A percentile compares a stretch with the other conserved stretches of the same genome.
Conservation (phyloP, 192 early-diverging fungal species). For the Globomyces pollinis-pini region DNA sequence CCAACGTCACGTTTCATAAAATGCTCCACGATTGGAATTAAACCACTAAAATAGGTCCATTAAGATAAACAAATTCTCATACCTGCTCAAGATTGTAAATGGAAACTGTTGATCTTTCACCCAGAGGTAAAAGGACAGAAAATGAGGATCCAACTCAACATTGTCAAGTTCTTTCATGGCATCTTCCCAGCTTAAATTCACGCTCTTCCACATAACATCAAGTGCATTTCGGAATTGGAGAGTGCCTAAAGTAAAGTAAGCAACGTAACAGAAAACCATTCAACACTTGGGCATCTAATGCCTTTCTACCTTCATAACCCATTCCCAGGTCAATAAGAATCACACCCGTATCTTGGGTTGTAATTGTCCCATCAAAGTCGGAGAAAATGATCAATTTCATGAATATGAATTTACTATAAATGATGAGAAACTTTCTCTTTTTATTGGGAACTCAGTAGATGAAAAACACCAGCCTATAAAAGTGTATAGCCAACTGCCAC, state of each 20-base stretch:
- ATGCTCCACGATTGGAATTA: conserved; percentile 38
- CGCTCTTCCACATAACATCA: conserved; percentile 42
- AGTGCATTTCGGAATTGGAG: conserved; percentile 37
- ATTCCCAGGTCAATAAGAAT: conserved; percentile 37
- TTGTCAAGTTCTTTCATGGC: conserved; percentile 37
- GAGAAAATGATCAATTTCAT: too few species aligned
- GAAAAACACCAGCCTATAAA: too few species aligned
- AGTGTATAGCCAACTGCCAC: too few species aligned
- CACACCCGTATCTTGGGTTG: conserved; percentile 34
- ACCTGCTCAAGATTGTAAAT: conserved; percentile 50
- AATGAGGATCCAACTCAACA: conserved; percentile 55
- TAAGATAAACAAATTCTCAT: too few species aligned
- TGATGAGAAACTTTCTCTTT: too few species aligned
- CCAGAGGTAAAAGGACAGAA: conserved; percentile 46
- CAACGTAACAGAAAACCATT: too few species aligned
- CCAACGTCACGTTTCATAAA: conserved; percentile 31
- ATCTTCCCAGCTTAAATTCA: conserved; percentile 34
- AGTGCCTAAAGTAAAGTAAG: too few species aligned
- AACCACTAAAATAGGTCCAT: conserved; percentile 52
- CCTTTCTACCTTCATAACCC: conserved; percentile 13
- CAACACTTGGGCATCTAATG: conserved; percentile 27
- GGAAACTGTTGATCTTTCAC: conserved; percentile 42
- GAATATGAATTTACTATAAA: too few species aligned
- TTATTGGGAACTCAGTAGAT: too few species aligned
- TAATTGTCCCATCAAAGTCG: conserved; percentile 38